A percentile compares a stretch with the other conserved stretches of the same genome.
Conservation (phyloP, 1,284 basidiomycete genomes). For the Cystobasidium sp. region DNA sequence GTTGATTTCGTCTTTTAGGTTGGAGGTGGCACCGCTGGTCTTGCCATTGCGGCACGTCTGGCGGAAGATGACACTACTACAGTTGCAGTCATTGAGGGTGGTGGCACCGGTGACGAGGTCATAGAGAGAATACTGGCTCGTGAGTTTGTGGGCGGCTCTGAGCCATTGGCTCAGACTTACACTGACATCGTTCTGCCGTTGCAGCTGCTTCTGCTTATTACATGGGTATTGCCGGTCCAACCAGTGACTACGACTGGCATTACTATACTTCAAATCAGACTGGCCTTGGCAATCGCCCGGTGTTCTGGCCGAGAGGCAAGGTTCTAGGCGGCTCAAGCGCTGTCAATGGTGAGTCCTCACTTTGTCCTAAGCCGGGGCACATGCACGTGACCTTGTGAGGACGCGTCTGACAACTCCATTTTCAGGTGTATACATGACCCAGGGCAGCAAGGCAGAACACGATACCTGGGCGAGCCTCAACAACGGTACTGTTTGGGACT, state of each 20-base stretch:
- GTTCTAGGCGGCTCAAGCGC: constrained; percentile 50
- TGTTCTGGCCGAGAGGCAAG: constrained; percentile 53
- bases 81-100: constrained; percentile 69
- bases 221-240: constrained; percentile 60
- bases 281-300: constrained; percentile 55
- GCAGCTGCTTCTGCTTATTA: constrained; percentile 64
- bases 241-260: constrained; percentile 67
- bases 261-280: constrained; percentile 65
- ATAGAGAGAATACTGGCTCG: constrained; percentile 47
- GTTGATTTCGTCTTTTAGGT: constrained; percentile 22
- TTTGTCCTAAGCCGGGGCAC: neutral
- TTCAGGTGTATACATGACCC: constrained; percentile 61
- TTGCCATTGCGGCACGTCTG: constrained; percentile 72
- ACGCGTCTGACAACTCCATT: neutral
- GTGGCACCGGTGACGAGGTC: constrained; percentile 65
- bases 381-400: constrained; percentile 57
- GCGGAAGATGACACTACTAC: constrained; percentile 71
- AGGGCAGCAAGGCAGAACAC: constrained; percentile 57
- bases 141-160: neutral
- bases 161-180: neutral
- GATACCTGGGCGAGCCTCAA: constrained; percentile 57
- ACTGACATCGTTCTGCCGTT: neutral
- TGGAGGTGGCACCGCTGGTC: constrained; percentile 70
- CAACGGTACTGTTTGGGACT: constrained; percentile 38
- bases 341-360: constrained; percentile 46